A percentile compares a stretch with the other conserved stretches of the same genome.
These are phyloP conservation scores for Tricholoma hemisulphureum DNA, from an alignment of 768 basidiomycete genomes.

Conservation along the genomic window DNA sequence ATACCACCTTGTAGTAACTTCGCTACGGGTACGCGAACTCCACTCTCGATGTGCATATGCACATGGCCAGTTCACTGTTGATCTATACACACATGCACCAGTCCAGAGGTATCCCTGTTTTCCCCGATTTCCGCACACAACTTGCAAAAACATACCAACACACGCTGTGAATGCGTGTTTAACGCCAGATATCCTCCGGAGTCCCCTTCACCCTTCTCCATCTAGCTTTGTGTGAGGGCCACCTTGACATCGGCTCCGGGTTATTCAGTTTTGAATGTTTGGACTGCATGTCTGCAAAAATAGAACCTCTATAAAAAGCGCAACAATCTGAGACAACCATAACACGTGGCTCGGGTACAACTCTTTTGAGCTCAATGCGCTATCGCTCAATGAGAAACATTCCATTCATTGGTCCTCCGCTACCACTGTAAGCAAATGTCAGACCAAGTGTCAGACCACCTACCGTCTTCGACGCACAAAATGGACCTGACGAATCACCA, in stretches of 20 bases:
- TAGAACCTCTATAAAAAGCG: conserved; percentile 1
- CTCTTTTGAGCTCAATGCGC: not conserved
- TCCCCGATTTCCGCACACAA: not conserved
- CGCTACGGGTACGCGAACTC: too few relatives aligned
- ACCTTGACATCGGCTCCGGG: not conserved
- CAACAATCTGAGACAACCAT: not conserved
- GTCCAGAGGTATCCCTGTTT: not conserved
- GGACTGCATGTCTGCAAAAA: not conserved
- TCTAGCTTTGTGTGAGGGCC: not conserved
- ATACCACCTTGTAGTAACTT: too few relatives aligned
- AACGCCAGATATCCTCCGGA: not conserved
- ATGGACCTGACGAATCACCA: not conserved
- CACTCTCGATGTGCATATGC: not conserved
- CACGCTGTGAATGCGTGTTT: not conserved
- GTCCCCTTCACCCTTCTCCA: not conserved
- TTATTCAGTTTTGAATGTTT: too few relatives aligned
- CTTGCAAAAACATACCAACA: not conserved
- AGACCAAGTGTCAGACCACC: too few relatives aligned
- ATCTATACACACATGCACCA: not conserved
- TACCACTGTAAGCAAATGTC: not conserved
- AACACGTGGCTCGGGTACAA: not conserved
- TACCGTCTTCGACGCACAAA: not conserved
- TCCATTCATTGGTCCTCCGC: not conserved
- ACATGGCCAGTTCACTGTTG: not conserved
- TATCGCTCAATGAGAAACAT: not conserved